Percentiles rank a stretch among this genome's conserved stretches.
These are phyloP conservation scores for Neurospora cerealis DNA, from an alignment of 495 filamentous ascomycete species.

Conservation along the genomic window DNA sequence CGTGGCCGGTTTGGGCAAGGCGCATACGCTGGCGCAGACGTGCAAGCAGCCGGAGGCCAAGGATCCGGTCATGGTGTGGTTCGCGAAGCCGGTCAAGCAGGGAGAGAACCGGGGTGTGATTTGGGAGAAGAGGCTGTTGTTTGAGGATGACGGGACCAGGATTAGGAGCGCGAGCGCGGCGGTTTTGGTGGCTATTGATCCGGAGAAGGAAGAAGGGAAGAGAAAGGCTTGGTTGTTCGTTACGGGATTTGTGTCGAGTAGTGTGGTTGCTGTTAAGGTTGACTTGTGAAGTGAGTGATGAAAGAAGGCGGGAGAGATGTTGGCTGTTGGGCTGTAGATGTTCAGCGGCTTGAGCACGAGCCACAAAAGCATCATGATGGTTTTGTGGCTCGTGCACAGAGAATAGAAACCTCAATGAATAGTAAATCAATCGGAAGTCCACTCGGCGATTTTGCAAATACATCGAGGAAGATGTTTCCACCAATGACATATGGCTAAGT, in stretches of 20 bases:
- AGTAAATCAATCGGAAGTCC: background rate
- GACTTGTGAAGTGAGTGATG: constrained; percentile 26
- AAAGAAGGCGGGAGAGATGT: background rate
- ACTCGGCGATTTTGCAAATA: background rate
- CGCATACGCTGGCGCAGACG: constrained; percentile 23
- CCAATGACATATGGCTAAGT: background rate
- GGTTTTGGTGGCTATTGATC: constrained; percentile 44
- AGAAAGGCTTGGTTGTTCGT: constrained; percentile 49
- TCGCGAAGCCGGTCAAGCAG: constrained; percentile 19
- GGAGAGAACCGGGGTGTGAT: constrained; percentile 1
- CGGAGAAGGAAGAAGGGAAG: constrained; percentile 6
- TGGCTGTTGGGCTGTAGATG: background rate
- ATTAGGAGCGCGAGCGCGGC: constrained; percentile 44
- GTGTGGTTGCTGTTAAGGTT: constrained; percentile 43
- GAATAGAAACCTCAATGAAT: background rate
- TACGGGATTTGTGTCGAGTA: constrained; percentile 45
- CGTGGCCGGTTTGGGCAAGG: constrained; percentile 37
- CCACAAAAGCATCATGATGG: background rate
- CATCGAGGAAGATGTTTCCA: background rate
- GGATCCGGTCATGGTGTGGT: constrained; percentile 41
- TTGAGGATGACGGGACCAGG: constrained; percentile 47
- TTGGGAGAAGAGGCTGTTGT: constrained; percentile 40
- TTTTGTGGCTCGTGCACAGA: background rate
- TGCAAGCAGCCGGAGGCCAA: constrained; percentile 27
- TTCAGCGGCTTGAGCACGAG: background rate